Percentiles rank a stretch among this genome's conserved stretches.
Conservation (phyloP, 1,284 basidiomycete species). For the Ceratobasidium sp. region DNA sequence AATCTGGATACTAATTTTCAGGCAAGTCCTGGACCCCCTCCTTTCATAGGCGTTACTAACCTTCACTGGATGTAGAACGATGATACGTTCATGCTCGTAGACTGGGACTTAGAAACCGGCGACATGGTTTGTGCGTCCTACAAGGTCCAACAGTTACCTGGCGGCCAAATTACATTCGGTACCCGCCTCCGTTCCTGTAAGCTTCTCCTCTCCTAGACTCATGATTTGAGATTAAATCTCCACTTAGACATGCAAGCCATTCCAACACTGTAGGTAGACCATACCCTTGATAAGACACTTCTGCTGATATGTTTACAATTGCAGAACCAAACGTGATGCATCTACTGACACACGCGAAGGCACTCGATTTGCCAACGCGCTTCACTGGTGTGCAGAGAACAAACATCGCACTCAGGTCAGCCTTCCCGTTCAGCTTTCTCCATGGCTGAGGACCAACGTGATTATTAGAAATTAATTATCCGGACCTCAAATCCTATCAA, state of each 20-base stretch:
- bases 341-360: constrained; percentile 5
- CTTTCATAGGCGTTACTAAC: not conserved
- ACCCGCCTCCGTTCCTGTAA: constrained; percentile 9
- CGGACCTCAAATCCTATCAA: constrained; percentile 25
- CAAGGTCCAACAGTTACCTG: not conserved
- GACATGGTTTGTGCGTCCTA: constrained; percentile 28
- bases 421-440: too few relatives aligned
- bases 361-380: constrained; percentile 19
- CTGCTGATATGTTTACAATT: too few relatives aligned
- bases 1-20: constrained; percentile 20
- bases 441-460: not conserved
- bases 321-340: not conserved
- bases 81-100: constrained; percentile 10
- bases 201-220: not conserved
- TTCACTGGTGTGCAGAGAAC: constrained; percentile 21
- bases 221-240: not conserved
- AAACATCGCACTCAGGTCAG: constrained; percentile 11
- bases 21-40: not conserved
- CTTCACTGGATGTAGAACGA: not conserved
- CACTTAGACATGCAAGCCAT: constrained; percentile 5
- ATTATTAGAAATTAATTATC: constrained; percentile 11
- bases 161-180: constrained; percentile 11
- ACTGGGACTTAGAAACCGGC: constrained; percentile 15
- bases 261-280: not conserved
- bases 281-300: too few relatives aligned